Base-by-base conservation (phyloP, 148 eudicot species). In the Rhododendron molle region DNA sequence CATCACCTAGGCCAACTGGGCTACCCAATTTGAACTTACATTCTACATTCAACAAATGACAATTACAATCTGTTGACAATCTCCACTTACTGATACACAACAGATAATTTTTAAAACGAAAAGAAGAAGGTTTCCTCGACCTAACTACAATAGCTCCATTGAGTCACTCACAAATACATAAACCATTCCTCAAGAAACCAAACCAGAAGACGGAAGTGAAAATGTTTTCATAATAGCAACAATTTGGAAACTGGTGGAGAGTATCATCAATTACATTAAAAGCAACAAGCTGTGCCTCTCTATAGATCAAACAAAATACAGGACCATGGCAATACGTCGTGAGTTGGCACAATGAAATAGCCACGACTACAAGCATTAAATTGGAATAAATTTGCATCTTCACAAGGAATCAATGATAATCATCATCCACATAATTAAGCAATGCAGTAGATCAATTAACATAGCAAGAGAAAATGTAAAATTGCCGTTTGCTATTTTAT, bases 401-500 rank as follows among this genome's bases (percentile, higher is more conserved):
- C 21, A 12, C 14, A 67, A 44, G 18, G 21, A 69, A 69, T 69
- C 76, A 83, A 28, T 46, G 44, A 43, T 18, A 23, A 18, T 43
- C 6, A 40, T 28, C 71, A 67, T 44, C 30, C 58, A 16, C 43
- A 11, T 47, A 81, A 40, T 26, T 65, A n/a, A 13, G 36, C 15
- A 44, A 67, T 65, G 49, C 77, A 65, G 30, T 26, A 67, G 56
- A 34, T 83, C 44, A 16, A 43, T 28, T 7, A 28, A 30, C 16
- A 5, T 20, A 69, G 50, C 28, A 28, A 18, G 40, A 83, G 60
- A 69, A 46, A 26, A 44, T 47, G 60, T 38, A 71, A 83, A 83
- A 81, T 71, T 56, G 23, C 10, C 8, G 71, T 54, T 7, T 73
- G 54, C 79, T 84, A 71, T 83, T 88, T 92, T 92, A 92, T 91